These are phyloP conservation scores for Scedosporium aurantiacum DNA, from an alignment of 2,329 filamentous ascomycete genomes.

Conservation along the genomic window DNA sequence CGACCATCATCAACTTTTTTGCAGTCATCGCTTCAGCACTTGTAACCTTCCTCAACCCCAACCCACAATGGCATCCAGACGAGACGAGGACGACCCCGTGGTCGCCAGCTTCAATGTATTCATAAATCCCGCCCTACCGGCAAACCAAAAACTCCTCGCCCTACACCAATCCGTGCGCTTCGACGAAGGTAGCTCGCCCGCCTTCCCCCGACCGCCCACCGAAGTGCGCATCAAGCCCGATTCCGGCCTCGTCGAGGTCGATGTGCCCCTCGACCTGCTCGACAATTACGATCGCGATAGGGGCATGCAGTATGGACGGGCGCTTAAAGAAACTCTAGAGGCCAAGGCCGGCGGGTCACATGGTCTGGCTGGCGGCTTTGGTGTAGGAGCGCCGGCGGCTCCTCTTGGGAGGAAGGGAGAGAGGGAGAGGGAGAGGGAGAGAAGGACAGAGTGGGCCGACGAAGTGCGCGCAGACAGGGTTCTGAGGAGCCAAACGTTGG, in stretches of 20 bases:
- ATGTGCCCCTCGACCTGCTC: constrained; percentile 68
- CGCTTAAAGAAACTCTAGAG: constrained; percentile 50
- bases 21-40: neutral
- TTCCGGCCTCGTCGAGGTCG: constrained; percentile 80
- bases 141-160: constrained; percentile 59
- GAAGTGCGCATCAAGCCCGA: constrained; percentile 73
- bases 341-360: constrained; percentile 54
- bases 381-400: constrained; percentile 40
- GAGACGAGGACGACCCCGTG: constrained; percentile 52
- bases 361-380: constrained; percentile 64
- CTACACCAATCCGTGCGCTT: constrained; percentile 81
- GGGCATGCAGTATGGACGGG: constrained; percentile 72
- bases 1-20: neutral
- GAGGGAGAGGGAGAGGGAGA: constrained; percentile 24
- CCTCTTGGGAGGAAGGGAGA: constrained; percentile 17
- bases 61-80: constrained; percentile 9
- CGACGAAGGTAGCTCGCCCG: constrained; percentile 36
- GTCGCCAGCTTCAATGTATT: constrained; percentile 72
- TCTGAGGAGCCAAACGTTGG: constrained; percentile 70
- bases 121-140: constrained; percentile 61
- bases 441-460: constrained; percentile 49
- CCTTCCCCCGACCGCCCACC: constrained; percentile 51
- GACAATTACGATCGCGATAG: constrained; percentile 73
- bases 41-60: neutral
- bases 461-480: constrained; percentile 61